Evolutionary conservation across 768 basidiomycete species (phyloP), one percentile per base, ranked within the genome.

Genomic region (Clathrus columnatus): DNA sequence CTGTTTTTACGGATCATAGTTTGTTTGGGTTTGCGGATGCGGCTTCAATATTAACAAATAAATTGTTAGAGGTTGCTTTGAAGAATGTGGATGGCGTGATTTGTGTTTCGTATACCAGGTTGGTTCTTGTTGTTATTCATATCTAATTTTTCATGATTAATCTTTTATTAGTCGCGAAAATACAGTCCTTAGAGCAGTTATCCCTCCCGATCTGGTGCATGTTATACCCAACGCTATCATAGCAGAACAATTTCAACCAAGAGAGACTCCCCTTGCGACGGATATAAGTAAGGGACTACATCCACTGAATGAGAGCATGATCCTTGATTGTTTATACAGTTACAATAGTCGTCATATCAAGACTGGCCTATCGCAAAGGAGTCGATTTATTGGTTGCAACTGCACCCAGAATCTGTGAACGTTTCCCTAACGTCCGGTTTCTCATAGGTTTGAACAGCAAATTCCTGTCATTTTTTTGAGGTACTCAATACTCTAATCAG

Each of bases 21-120:
- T 69, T 99, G 24, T 98, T 98, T 62, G 95, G 93, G 1, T 93
- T 99, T 64, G 94, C 91, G 28, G 94, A 97, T 64, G 94, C 96
- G 16, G 94, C 93, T 1, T 93, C 94, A 61, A 95, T 99, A 41
- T 73, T 97, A 60, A 97, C 96, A 5, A 99, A 99, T 73, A 99
- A 99, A 68, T 78, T 99, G 29, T 73, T 98, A 41, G 87, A 82
- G 10, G 92, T 81, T 4, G 85, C 88, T 1, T 72, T 99, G 64
- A 80, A 84, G 57, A 93, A 95, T 65, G 90, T 94, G 0, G 95
- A 98, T 61, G 91, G 86, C 0, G 91, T 89, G 1, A 93, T 98
- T 23, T 97, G 93, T 62, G 96, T 98, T 48, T 95, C 92, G 7
- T 88, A 98, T 69, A 97, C 94, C 0, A 92, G 95, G 95, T 91